Percentiles rank a stretch among this genome's conserved stretches.
phyloP scores from a whole-genome alignment of 805 yeast genomes.

The Metschnikowia colocasiae region DNA sequence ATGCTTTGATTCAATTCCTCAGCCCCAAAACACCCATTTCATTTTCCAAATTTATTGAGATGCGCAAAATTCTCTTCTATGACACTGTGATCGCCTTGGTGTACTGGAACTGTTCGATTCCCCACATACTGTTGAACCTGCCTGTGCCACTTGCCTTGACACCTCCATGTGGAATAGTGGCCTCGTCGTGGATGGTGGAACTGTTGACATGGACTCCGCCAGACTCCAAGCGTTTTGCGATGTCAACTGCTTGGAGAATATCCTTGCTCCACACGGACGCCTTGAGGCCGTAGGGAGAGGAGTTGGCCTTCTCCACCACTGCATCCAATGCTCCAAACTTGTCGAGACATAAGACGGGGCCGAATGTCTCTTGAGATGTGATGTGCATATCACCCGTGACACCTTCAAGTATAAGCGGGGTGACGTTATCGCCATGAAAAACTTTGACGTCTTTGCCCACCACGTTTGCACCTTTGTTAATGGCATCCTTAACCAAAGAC shows the following conservation, averaged over 20 bases:
- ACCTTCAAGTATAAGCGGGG: slow-evolving; percentile 32
- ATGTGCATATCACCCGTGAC: slow-evolving; percentile 30
- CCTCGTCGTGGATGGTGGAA: slow-evolving; percentile 33
- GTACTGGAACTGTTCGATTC: slow-evolving; percentile 39
- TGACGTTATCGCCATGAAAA: not conserved
- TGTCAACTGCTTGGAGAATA: slow-evolving; percentile 28
- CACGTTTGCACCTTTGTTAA: slow-evolving; percentile 34
- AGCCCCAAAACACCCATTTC: no score
- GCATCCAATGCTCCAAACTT: slow-evolving; percentile 21
- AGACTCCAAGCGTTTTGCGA: slow-evolving; percentile 33
- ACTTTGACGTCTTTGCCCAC: slow-evolving; percentile 4
- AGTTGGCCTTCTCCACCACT: slow-evolving; percentile 7
- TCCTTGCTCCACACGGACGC: slow-evolving; percentile 42
- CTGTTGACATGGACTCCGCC: slow-evolving; percentile 42
- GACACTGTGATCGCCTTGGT: slow-evolving; percentile 33
- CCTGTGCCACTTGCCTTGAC: slow-evolving; percentile 38
- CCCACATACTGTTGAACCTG: slow-evolving; percentile 40
- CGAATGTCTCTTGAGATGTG: slow-evolving; percentile 37
- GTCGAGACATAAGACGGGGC: slow-evolving; percentile 37
- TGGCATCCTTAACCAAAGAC: slow-evolving; percentile 33
- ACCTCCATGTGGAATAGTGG: slow-evolving; percentile 45
- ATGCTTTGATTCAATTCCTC: not conserved
- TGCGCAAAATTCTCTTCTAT: not conserved
- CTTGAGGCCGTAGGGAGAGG: slow-evolving; percentile 35
- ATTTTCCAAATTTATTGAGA: no score